These are phyloP conservation scores for Byssoonygena ceratinophila DNA, from an alignment of 2,329 filamentous ascomycete species.

Conservation along the genomic window DNA sequence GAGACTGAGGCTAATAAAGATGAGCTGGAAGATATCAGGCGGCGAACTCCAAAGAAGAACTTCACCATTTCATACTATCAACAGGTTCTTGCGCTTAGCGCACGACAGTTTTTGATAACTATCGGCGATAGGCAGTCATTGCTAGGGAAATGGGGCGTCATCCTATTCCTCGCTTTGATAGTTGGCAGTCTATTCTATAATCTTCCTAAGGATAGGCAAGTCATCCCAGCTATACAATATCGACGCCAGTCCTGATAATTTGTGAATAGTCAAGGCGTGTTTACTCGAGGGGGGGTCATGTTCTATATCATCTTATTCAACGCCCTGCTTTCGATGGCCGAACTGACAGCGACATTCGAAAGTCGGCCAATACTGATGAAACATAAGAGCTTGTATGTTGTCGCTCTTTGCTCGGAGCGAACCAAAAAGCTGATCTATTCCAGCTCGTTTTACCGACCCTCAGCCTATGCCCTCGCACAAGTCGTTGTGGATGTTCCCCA, in stretches of 20 bases:
- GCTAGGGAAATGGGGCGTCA: conserved; percentile 42
- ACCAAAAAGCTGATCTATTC: conserved; percentile 9
- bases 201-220: conserved; percentile 39
- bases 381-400: conserved; percentile 52
- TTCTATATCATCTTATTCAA: conserved; percentile 56
- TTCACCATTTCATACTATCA: conserved; percentile 44
- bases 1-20: conserved; percentile 35
- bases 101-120: conserved; percentile 45
- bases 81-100: conserved; percentile 45
- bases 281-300: conserved; percentile 50
- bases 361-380: conserved; percentile 57
- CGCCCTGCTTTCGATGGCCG: conserved; percentile 49
- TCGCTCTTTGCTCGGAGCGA: neutral
- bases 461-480: conserved; percentile 50
- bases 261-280: conserved; percentile 40
- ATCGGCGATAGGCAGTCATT: conserved; percentile 44
- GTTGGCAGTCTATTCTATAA: conserved; percentile 45
- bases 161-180: conserved; percentile 38
- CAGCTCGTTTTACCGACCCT: conserved; percentile 53
- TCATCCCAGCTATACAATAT: neutral
- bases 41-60: conserved; percentile 39
- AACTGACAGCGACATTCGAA: conserved; percentile 51
- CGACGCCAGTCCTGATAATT: neutral
- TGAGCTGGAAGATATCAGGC: conserved; percentile 33
- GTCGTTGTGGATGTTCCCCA: conserved; percentile 49